Percentiles rank a stretch among this genome's conserved stretches.
Conservation (phyloP, 169 alveolate species). For the Condylostoma magnum region DNA sequence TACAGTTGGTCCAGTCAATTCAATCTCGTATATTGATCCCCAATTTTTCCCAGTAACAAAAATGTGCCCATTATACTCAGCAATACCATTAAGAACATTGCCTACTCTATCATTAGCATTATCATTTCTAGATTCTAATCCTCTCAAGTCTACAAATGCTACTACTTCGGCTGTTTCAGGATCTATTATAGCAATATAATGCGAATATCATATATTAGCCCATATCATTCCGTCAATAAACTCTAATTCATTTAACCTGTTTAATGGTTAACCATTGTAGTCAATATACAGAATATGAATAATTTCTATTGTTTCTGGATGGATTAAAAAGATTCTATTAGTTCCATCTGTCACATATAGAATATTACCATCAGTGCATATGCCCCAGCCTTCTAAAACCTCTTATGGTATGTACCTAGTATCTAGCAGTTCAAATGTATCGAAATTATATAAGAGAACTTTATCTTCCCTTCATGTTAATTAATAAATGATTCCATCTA, state of each 20-base stretch:
- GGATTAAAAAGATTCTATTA: neutral
- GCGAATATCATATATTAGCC: slow-evolving; percentile 16
- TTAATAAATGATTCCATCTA: slow-evolving; percentile 29
- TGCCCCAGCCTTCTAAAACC: slow-evolving; percentile 45
- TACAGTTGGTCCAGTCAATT: no score
- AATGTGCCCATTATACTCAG: neutral
- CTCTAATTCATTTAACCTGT: slow-evolving; percentile 14
- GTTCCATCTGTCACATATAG: slow-evolving; percentile 26
- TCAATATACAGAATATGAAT: no score
- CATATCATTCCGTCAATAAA: slow-evolving; percentile 20
- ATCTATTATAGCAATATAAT: slow-evolving; percentile 22
- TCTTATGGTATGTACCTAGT: neutral
- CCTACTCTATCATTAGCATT: neutral
- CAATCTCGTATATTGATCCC: slow-evolving; percentile 10
- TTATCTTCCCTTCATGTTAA: slow-evolving; percentile 40
- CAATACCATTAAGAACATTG: slow-evolving; percentile 28
- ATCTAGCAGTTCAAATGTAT: neutral
- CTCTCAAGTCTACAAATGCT: neutral
- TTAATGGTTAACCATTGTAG: neutral
- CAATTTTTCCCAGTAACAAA: slow-evolving; percentile 25
- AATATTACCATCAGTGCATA: slow-evolving; percentile 22
- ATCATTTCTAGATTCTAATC: neutral
- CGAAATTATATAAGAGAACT: slow-evolving; percentile 27
- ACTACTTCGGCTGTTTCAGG: neutral
- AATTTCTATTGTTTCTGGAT: no score